These are phyloP conservation scores for Malassezia dermatis DNA, from an alignment of 1,284 basidiomycete species.

Conservation along the genomic window DNA sequence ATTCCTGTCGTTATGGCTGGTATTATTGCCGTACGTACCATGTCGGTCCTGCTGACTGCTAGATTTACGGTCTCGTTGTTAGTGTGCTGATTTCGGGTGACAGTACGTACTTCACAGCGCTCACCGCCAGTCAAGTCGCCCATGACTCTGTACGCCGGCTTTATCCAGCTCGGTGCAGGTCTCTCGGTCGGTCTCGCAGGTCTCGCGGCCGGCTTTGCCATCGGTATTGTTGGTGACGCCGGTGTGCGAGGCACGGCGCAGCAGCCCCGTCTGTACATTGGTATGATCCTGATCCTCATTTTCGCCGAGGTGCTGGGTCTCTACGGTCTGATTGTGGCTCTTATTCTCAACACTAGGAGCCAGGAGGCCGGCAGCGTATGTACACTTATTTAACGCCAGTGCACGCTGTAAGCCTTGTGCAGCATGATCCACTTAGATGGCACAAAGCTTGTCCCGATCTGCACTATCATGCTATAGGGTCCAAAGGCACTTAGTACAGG, in stretches of 20 bases:
- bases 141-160: slow-evolving; percentile 64
- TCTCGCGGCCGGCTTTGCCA: slow-evolving; percentile 92
- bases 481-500: slow-evolving; percentile 35
- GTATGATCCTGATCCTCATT: slow-evolving; percentile 63
- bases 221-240: slow-evolving; percentile 87
- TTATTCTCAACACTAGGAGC: slow-evolving; percentile 65
- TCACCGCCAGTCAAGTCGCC: slow-evolving; percentile 48
- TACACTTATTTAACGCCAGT: background rate
- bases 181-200: slow-evolving; percentile 84
- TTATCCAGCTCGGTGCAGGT: slow-evolving; percentile 87
- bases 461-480: background rate
- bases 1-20: slow-evolving; percentile 99
- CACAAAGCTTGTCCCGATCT: background rate
- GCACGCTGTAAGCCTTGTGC: background rate
- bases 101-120: slow-evolving; percentile 18
- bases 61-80: slow-evolving; percentile 57
- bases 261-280: slow-evolving; percentile 82
- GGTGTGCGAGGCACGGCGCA: slow-evolving; percentile 53
- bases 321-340: slow-evolving; percentile 76
- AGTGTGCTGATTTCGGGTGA: slow-evolving; percentile 51
- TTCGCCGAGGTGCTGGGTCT: slow-evolving; percentile 86
- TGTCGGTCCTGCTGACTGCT: slow-evolving; percentile 4
- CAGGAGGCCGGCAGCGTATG: slow-evolving; percentile 25
- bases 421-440: background rate
- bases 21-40: slow-evolving; percentile 63